phyloP scores from a whole-genome alignment of 371 early-diverging fungal genomes.

The Funneliformis caledonium region DNA sequence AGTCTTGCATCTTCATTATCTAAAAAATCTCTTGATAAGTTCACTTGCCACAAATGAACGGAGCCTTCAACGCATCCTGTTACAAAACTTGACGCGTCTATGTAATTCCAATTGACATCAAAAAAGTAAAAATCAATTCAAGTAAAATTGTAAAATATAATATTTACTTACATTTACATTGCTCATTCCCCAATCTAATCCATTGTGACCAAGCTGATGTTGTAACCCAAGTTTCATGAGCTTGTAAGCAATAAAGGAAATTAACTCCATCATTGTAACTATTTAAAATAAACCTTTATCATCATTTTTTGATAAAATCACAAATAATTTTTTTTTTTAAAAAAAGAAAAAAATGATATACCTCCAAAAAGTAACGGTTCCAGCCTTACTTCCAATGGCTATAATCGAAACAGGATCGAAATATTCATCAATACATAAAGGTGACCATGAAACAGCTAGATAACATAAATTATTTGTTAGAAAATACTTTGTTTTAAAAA shows the following conservation, averaged over 20 bases:
- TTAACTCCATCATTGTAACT: constrained; percentile 10
- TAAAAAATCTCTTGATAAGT: neutral
- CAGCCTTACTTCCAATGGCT: constrained; percentile 39
- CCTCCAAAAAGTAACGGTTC: constrained; percentile 40
- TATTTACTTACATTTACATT: constrained; percentile 28
- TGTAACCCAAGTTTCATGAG: constrained; percentile 29
- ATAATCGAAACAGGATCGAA: constrained; percentile 26
- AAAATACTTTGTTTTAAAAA: neutral
- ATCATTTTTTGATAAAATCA: neutral
- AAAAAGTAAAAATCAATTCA: neutral
- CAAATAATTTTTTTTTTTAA: neutral
- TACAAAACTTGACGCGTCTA: constrained; percentile 20
- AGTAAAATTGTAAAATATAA: neutral
- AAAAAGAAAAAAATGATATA: neutral
- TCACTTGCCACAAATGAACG: constrained; percentile 23
- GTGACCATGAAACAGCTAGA: constrained; percentile 36
- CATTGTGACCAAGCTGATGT: constrained; percentile 32
- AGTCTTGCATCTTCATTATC: neutral
- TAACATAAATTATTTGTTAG: neutral
- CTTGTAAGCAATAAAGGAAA: constrained; percentile 19
- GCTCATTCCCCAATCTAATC: neutral
- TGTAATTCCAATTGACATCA: neutral
- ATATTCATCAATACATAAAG: constrained; percentile 17
- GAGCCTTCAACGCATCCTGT: constrained; percentile 37
- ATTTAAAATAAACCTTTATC: neutral